Base-by-base conservation (phyloP, 2,329 filamentous ascomycete species). In the Phoma sp. region DNA sequence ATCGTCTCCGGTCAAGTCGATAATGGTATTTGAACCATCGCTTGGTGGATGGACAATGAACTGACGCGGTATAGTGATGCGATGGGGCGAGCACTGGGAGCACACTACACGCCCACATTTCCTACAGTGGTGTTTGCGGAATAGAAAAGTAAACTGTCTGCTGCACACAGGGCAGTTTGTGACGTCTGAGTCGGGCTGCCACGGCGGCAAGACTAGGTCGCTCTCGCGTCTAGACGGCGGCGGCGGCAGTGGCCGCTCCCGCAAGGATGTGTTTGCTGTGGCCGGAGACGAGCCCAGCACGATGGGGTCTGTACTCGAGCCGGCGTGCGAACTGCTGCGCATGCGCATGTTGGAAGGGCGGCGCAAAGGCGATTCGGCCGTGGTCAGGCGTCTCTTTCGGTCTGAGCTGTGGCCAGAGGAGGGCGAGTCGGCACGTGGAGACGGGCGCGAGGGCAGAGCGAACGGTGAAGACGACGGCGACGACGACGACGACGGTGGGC, bases 101-200 rank as follows among this genome's bases (percentile, higher is more conserved):
- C 93, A 98, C 23, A 98, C 93, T 7, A 98, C 93, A 57, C 92
- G 83, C 40, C 93, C 93, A 71, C 93, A 98, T 83, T 96, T 97
- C 63, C 88, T 89, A 81, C 93, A 98, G 72, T 98, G 93, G 77
- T 98, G 93, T 71, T 96, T 96, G 59, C 93, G 83, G 69, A 91
- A 87, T 78, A 91, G 91, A 64, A 96, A 89, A 70, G 85, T 90
- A 70, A 98, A 98, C 42, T 87, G 84, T 0, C 84, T 84, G 47
- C 81, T 79, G 71, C 93, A 98, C 53, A 97, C 96, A 2, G 92
- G 91, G 72, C 93, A 98, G 58, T 86, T 83, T 1, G 86, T 86
- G 9, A 90, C 91, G 64, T 96, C 91, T 4, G 83, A 81, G 74
- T 98, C 93, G 4, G 92, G 89, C 77, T 97, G 93, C 93, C 93